Conservation (phyloP, 1,284 basidiomycete species). For the Xanthoconium separans region DNA sequence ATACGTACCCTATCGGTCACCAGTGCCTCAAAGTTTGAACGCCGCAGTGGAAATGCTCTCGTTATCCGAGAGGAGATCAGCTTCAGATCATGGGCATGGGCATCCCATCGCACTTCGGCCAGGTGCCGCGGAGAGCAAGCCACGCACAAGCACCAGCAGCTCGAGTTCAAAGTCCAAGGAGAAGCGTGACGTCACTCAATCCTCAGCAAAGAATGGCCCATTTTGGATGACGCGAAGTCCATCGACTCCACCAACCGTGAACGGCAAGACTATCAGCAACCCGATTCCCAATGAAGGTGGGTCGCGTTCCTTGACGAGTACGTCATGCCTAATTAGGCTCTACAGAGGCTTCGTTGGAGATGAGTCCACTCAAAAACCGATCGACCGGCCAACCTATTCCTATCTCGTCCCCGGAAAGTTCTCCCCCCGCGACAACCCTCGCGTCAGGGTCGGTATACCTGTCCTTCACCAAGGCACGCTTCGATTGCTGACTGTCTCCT, state of each 20-base stretch:
- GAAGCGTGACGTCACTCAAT: constrained; percentile 36
- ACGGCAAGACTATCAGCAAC: constrained; percentile 62
- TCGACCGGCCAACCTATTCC: constrained; percentile 66
- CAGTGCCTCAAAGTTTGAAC: constrained; percentile 54
- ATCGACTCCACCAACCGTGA: constrained; percentile 44
- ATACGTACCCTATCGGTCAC: constrained; percentile 45
- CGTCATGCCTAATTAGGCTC: constrained; percentile 4
- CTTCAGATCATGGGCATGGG: constrained; percentile 36
- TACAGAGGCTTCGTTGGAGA: constrained; percentile 65
- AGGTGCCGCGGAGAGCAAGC: constrained; percentile 24
- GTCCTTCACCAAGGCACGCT: neutral
- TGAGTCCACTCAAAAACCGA: constrained; percentile 71
- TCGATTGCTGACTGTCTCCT: constrained; percentile 6
- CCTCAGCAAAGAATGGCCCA: constrained; percentile 40
- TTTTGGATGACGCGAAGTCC: constrained; percentile 36
- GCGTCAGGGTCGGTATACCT: constrained; percentile 57
- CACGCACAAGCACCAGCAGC: constrained; percentile 34
- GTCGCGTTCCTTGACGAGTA: constrained; percentile 19
- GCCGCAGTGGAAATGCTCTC: constrained; percentile 58
- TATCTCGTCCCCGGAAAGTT: constrained; percentile 43
- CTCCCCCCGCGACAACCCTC: constrained; percentile 43
- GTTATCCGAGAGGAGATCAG: constrained; percentile 42
- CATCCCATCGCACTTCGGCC: constrained; percentile 20
- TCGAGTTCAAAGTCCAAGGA: constrained; percentile 29
- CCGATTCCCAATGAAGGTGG: constrained; percentile 66